Evolutionary conservation across 306 rosid species (phyloP).

Genomic region (Cucurbita maxima): DNA sequence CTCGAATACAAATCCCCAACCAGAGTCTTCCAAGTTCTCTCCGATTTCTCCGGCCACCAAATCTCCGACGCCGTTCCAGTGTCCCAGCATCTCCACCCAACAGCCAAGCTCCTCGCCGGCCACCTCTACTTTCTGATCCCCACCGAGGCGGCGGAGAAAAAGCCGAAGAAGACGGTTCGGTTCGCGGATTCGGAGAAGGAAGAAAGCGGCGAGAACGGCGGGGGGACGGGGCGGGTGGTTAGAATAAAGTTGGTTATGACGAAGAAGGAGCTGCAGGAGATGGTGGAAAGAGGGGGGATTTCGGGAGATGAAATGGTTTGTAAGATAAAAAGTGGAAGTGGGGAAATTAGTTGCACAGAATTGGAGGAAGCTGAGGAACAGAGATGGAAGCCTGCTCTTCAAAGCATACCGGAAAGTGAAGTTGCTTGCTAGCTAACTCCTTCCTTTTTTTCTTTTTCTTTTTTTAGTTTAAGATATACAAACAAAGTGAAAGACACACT

Average conservation of each 20-base stretch:
- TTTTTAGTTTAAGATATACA: background rate
- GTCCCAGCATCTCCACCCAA: slow-evolving; percentile 34
- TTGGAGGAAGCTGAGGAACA: background rate
- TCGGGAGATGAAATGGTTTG: slow-evolving; percentile 36
- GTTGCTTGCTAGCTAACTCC: slow-evolving; percentile 22
- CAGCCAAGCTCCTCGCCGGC: slow-evolving; percentile 31
- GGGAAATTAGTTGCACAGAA: slow-evolving; percentile 8
- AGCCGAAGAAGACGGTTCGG: slow-evolving; percentile 42
- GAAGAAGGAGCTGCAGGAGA: slow-evolving; percentile 45
- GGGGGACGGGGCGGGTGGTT: slow-evolving; percentile 12
- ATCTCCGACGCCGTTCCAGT: slow-evolving; percentile 38
- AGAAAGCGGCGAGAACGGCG: background rate
- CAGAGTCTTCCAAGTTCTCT: slow-evolving; percentile 35
- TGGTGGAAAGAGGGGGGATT: slow-evolving; percentile 46
- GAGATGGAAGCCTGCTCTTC: slow-evolving; percentile 59
- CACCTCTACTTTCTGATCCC: slow-evolving; percentile 47
- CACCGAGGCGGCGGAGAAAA: slow-evolving; percentile 20
- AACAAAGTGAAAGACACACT: background rate
- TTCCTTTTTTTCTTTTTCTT: background rate
- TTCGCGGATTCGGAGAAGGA: slow-evolving; percentile 29
- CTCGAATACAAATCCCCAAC: slow-evolving; percentile 58
- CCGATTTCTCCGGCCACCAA: slow-evolving; percentile 50
- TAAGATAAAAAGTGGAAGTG: slow-evolving; percentile 16
- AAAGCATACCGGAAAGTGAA: slow-evolving; percentile 59
- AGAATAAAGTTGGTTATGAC: slow-evolving; percentile 66